phyloP scores from a whole-genome alignment of 306 rosid species.

The Coriaria nepalensis region DNA sequence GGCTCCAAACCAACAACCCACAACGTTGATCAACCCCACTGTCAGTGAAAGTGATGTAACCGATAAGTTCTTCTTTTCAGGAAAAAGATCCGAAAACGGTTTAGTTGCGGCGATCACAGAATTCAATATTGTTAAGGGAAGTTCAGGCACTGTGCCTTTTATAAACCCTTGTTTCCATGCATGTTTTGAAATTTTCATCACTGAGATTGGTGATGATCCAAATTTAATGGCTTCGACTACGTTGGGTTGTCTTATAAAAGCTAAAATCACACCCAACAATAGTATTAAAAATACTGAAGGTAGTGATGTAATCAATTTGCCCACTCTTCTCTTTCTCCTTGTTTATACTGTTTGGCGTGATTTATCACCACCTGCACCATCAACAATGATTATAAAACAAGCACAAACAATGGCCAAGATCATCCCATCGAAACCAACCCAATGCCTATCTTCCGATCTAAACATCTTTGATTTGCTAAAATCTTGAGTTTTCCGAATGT shows the following conservation, averaged over 20 bases:
- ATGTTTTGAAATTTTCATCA: conserved; percentile 33
- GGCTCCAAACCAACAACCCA: conserved; percentile 77
- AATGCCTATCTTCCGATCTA: conserved; percentile 23
- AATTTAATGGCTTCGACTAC: conserved; percentile 36
- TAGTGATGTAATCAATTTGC: conserved; percentile 27
- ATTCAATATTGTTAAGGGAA: conserved; percentile 56
- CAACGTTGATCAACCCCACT: conserved; percentile 63
- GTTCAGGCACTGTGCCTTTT: conserved; percentile 67
- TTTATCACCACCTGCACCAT: conserved; percentile 44
- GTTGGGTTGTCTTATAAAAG: conserved; percentile 38
- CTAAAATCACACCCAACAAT: conserved; percentile 41
- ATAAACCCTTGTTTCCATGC: conserved; percentile 70
- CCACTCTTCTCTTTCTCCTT: conserved; percentile 6
- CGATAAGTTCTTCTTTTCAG: conserved; percentile 35
- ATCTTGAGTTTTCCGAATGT: conserved; percentile 37
- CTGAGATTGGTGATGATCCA: conserved; percentile 48
- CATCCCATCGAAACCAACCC: conserved; percentile 71
- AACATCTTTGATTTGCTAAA: conserved; percentile 27
- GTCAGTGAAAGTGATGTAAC: conserved; percentile 61
- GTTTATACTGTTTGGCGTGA: background rate
- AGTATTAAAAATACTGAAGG: conserved; percentile 63
- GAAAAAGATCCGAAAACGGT: conserved; percentile 52
- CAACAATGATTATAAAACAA: conserved; percentile 39
- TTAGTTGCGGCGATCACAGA: conserved; percentile 63
- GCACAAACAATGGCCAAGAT: conserved; percentile 39